phyloP scores from a whole-genome alignment of 225 moss, liverwort and hornwort genomes.

The Straminergon stramineum region DNA sequence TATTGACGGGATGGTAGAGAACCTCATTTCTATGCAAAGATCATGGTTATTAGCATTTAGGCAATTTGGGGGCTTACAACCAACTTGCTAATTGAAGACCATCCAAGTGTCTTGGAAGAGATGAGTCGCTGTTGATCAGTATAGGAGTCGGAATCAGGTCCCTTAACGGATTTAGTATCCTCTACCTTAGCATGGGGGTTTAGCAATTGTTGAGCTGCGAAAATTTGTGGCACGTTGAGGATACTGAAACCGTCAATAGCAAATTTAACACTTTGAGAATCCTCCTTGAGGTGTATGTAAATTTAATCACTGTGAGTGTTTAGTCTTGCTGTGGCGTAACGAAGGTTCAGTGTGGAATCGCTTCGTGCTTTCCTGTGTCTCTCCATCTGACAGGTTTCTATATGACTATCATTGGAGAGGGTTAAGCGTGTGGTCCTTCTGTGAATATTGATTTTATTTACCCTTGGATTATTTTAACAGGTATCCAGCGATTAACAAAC shows the following conservation, averaged over 20 bases:
- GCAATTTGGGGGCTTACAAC: neutral
- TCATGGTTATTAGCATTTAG: neutral
- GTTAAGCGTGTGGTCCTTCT: neutral
- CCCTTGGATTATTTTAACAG: constrained; percentile 18
- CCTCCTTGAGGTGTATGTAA: neutral
- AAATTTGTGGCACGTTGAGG: neutral
- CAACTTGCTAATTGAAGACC: neutral
- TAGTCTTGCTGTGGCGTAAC: neutral
- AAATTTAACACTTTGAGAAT: neutral
- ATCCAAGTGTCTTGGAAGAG: neutral
- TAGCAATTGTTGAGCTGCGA: neutral
- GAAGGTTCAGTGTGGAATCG: neutral
- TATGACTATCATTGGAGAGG: neutral
- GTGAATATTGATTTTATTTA: neutral
- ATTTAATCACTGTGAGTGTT: neutral
- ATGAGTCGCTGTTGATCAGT: neutral
- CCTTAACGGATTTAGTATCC: neutral
- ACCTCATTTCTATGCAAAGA: neutral
- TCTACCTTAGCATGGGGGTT: neutral
- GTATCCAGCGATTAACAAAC: constrained; percentile 97
- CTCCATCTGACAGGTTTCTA: neutral
- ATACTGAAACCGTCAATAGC: neutral
- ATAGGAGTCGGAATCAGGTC: neutral
- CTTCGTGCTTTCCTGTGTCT: neutral
- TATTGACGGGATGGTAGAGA: neutral